These are phyloP conservation scores for Pythium sukuiense DNA, from an alignment of 352 stramenopile genomes.

Conservation along the genomic window DNA sequence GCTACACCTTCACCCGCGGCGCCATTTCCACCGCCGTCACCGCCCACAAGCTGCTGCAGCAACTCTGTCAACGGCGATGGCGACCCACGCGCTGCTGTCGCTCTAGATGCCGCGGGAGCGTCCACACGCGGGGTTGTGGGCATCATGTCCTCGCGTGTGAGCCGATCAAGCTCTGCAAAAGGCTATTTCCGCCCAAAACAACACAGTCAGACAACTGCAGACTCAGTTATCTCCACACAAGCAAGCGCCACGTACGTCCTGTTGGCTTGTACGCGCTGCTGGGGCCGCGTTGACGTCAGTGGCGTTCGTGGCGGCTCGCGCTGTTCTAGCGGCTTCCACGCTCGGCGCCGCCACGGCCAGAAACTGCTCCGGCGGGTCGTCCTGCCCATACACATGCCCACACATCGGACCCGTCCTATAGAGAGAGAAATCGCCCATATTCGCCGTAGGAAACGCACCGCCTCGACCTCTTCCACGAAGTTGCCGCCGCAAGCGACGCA, in stretches of 20 bases:
- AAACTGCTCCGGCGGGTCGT: slow-evolving; percentile 69
- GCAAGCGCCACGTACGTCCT: background rate
- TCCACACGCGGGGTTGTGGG: slow-evolving; percentile 1
- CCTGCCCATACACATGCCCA: slow-evolving; percentile 33
- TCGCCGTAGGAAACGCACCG: slow-evolving; percentile 29
- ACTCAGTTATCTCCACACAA: background rate
- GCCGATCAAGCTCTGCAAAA: background rate
- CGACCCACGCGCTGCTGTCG: background rate
- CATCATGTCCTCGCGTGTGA: background rate
- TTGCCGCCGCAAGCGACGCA: slow-evolving; percentile 71
- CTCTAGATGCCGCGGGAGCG: background rate
- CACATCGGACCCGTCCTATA: background rate
- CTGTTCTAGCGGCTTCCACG: background rate
- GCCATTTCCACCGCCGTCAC: background rate
- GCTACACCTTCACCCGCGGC: slow-evolving; percentile 4
- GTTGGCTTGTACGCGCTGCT: background rate
- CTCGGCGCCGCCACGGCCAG: slow-evolving; percentile 17
- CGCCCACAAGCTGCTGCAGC: slow-evolving; percentile 27
- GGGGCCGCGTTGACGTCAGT: background rate
- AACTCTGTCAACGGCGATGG: slow-evolving; percentile 27
- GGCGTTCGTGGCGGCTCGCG: background rate
- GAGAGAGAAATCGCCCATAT: background rate
- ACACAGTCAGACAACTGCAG: background rate
- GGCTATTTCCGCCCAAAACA: background rate
- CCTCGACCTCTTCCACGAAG: slow-evolving; percentile 87